phyloP scores from a whole-genome alignment of 2,329 filamentous ascomycete genomes.

The Rugonectria rugulosa region DNA sequence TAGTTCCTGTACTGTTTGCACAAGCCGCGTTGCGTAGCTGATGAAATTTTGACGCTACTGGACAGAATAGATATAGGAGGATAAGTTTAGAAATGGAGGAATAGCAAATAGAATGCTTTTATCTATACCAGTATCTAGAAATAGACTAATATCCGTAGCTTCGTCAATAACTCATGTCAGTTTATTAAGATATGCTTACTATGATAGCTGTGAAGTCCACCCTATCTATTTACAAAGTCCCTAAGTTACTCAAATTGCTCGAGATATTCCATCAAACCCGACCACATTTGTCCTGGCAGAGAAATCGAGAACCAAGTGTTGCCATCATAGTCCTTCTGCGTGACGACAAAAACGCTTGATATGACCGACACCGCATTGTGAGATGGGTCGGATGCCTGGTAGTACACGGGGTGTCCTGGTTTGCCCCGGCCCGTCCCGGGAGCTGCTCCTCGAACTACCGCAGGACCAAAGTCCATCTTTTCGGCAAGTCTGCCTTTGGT shows the following conservation, averaged over 20 bases:
- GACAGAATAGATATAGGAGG: background rate
- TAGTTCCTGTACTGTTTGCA: conserved; percentile 16
- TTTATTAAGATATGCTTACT: background rate
- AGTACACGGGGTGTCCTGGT: conserved; percentile 22
- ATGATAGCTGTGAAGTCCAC: background rate
- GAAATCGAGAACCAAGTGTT: conserved; percentile 25
- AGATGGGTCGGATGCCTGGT: conserved; percentile 7
- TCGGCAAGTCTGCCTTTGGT: conserved; percentile 20
- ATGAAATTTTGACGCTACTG: background rate
- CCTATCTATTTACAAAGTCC: background rate
- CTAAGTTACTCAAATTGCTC: conserved; percentile 5
- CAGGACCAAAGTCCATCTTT: conserved; percentile 25
- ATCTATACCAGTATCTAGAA: no score
- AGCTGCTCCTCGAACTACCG: background rate
- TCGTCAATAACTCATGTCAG: background rate
- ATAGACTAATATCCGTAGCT: background rate
- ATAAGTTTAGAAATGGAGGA: background rate
- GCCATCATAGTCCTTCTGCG: conserved; percentile 15
- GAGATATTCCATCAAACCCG: conserved; percentile 14
- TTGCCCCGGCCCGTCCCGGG: background rate
- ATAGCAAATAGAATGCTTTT: background rate
- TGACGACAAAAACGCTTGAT: conserved; percentile 21
- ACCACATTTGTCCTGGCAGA: conserved; percentile 19
- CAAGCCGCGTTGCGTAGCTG: conserved; percentile 6
- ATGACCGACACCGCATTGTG: conserved; percentile 22